A percentile compares a stretch with the other conserved stretches of the same genome.
These are phyloP conservation scores for Fusarium sp. DNA, from an alignment of 2,329 filamentous ascomycete genomes.

Conservation along the genomic window DNA sequence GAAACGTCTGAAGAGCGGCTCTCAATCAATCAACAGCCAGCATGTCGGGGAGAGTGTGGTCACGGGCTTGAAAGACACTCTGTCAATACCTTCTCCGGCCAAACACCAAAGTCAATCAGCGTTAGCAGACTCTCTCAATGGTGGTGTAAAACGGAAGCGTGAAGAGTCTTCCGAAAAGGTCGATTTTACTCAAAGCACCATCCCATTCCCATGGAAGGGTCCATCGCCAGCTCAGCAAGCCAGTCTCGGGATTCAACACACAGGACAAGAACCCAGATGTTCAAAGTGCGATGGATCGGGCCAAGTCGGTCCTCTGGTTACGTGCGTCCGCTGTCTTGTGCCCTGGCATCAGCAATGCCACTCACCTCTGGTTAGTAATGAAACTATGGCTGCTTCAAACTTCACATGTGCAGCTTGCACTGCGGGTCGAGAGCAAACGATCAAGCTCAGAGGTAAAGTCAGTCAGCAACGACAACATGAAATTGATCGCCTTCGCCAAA, in stretches of 20 bases:
- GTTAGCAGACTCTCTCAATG: conserved; percentile 15
- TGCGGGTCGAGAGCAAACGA: conserved; percentile 16
- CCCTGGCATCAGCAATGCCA: conserved; percentile 49
- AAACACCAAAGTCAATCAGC: conserved; percentile 16
- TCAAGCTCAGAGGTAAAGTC: conserved; percentile 28
- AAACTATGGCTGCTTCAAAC: background rate
- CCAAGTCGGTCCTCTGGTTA: conserved; percentile 23
- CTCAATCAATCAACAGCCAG: conserved; percentile 10
- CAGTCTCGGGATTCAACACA: conserved; percentile 1
- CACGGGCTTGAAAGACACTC: conserved; percentile 23
- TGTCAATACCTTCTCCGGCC: conserved; percentile 30
- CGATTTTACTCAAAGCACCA: conserved; percentile 54
- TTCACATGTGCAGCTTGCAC: conserved; percentile 44
- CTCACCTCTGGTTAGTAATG: conserved; percentile 22
- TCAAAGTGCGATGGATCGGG: conserved; percentile 37
- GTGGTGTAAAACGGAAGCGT: conserved; percentile 52
- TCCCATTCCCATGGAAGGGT: conserved; percentile 47
- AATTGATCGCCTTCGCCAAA: conserved; percentile 53
- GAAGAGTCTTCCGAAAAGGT: conserved; percentile 29
- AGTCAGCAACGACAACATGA: conserved; percentile 44
- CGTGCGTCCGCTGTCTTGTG: conserved; percentile 43
- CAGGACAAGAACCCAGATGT: conserved; percentile 19
- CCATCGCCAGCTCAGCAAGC: conserved; percentile 4
- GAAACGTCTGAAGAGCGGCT: conserved; percentile 43
- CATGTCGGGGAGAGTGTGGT: background rate